Conservation (phyloP, 371 early-diverging fungal genomes). For the Choanephora cucurbitarum region DNA sequence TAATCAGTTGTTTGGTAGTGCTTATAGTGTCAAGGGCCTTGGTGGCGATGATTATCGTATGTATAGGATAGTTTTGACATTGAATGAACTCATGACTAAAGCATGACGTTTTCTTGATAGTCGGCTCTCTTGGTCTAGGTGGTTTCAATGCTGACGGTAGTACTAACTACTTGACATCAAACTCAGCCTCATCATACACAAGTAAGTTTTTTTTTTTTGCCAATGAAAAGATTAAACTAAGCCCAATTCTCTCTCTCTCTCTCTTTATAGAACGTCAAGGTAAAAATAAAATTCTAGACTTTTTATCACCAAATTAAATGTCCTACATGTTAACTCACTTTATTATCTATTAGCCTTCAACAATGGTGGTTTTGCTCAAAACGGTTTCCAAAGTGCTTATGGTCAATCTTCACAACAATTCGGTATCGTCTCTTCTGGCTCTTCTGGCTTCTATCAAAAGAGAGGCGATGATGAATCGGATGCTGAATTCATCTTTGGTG, state of each 20-base stretch:
- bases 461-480: slow-evolving; percentile 32
- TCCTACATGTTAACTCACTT: too few relatives aligned
- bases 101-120: slow-evolving; percentile 18
- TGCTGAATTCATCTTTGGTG: slow-evolving; percentile 49
- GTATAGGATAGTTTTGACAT: slow-evolving; percentile 8
- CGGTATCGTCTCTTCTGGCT: slow-evolving; percentile 25
- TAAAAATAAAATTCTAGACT: slow-evolving; percentile 22
- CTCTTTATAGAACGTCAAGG: slow-evolving; percentile 20
- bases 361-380: slow-evolving; percentile 34
- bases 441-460: slow-evolving; percentile 37
- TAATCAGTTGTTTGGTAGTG: slow-evolving; percentile 44
- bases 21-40: slow-evolving; percentile 43
- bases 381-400: slow-evolving; percentile 36
- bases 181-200: slow-evolving; percentile 19
- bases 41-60: slow-evolving; percentile 42
- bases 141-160: slow-evolving; percentile 42
- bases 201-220: slow-evolving; percentile 16
- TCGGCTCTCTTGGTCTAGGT: slow-evolving; percentile 45
- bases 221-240: slow-evolving; percentile 5
- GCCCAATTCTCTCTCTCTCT: slow-evolving; percentile 11
- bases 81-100: background rate
- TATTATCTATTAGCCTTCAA: too few relatives aligned
- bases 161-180: slow-evolving; percentile 31
- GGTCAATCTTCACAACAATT: slow-evolving; percentile 36
- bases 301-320: too few relatives aligned